These are phyloP conservation scores for Cladophialophora bantiana DNA, from an alignment of 2,329 filamentous ascomycete species.

Conservation along the genomic window DNA sequence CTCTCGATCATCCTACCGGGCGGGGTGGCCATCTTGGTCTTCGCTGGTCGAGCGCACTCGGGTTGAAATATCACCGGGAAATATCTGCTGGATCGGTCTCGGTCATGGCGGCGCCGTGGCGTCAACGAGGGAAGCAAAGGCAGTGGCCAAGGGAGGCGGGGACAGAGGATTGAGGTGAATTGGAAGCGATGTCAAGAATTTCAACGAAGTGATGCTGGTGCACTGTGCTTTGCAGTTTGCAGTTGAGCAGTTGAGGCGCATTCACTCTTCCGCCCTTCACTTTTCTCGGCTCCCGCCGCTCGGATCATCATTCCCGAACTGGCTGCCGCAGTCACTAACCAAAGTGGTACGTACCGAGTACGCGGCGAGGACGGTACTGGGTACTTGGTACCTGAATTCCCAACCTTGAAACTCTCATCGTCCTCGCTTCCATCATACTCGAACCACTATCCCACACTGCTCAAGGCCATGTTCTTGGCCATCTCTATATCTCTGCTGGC, in stretches of 20 bases:
- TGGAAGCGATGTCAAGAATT: not conserved
- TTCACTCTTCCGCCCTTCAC: not conserved
- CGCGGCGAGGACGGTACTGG: no score
- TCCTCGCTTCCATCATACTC: not conserved
- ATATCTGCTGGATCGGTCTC: not conserved
- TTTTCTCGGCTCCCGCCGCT: constrained; percentile 13
- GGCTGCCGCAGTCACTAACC: not conserved
- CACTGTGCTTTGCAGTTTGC: not conserved
- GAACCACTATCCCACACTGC: not conserved
- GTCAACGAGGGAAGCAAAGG: not conserved
- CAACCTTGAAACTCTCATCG: no score
- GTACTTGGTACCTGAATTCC: no score
- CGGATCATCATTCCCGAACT: constrained; percentile 19
- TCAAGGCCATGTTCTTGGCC: not conserved
- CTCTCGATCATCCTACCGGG: constrained; percentile 54
- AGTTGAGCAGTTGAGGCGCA: constrained; percentile 2
- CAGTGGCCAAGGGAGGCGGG: not conserved
- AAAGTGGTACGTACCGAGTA: no score
- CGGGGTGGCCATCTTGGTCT: constrained; percentile 29
- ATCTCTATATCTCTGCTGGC: not conserved
- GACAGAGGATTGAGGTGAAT: not conserved
- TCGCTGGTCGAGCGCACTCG: not conserved
- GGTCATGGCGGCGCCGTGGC: not conserved
- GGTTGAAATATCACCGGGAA: not conserved
- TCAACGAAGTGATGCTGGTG: not conserved